Base-by-base conservation (phyloP, 164 flowering plant genomes). In the Piper betle region DNA sequence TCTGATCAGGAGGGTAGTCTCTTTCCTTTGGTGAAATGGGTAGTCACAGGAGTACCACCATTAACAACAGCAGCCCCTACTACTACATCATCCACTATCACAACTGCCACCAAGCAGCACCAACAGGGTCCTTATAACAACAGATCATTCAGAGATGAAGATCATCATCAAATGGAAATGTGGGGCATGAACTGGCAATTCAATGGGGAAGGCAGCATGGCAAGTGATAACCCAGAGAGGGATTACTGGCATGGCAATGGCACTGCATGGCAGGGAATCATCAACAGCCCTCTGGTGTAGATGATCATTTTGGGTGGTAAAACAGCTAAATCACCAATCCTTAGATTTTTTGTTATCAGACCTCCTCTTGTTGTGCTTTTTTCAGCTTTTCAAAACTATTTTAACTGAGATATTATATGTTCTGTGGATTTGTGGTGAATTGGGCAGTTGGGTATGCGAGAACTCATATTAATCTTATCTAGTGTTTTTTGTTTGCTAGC, bases 181-280 rank as follows among this genome's bases (percentile, higher is more conserved):
- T 81, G 82, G 89, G 89, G 93, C 2, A 71, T 77, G 63, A 86
- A 84, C 39, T 84, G 90, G 90, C 86, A 85, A 65, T 61, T 57
- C 68, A 68, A 64, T 57, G 84, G 76, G 37, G 82, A 75, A 20
- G 64, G 65, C 17, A 67, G 40, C 65, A 62, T 80, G 75, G 81
- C 62, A 52, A 73, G 64, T 62, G 83, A 76, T 62, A 82, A 80
- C 57, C 53, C 79, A 55, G 79, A 70, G 37, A 80, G 80, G 74
- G 84, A 73, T 40, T 78, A 81, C 70, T 83, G 93, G 89, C 81
- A 75, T 75, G 82, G 77, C 15, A 10, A 79, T 61, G 79, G 72
- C 41, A 69, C 83, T 15, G 73, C 89, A 52, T 84, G 91, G 92
- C 90, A 82, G 70, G 88, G 87, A 2, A 83, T 87, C 69, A 72